A percentile compares a stretch with the other conserved stretches of the same genome.
These are phyloP conservation scores for Diaporthe citriasiana DNA, from an alignment of 2,329 filamentous ascomycete species.

Conservation along the genomic window DNA sequence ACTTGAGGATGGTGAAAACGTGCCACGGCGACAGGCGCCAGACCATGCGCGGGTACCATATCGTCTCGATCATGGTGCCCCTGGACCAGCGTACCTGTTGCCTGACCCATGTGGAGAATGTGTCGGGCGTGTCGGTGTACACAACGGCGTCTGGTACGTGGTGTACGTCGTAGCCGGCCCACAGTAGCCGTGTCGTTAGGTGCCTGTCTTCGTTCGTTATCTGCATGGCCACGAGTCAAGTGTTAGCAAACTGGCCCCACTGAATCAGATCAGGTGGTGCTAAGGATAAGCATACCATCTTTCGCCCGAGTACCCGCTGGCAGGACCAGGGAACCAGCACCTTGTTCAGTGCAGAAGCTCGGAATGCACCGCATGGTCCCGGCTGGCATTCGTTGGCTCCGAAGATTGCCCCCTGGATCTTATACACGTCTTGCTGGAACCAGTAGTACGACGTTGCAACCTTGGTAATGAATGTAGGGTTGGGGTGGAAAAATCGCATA, in stretches of 20 bases:
- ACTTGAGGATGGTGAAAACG: conserved; percentile 29
- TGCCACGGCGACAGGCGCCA: conserved; percentile 25
- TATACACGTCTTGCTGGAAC: conserved; percentile 28
- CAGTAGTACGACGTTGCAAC: conserved; percentile 30
- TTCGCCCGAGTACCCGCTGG: conserved; percentile 5
- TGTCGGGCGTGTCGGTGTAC: conserved; percentile 28
- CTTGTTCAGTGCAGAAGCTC: conserved; percentile 1
- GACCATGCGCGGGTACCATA: conserved; percentile 22
- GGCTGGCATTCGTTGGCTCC: conserved; percentile 32
- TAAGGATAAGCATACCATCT: conserved; percentile 19
- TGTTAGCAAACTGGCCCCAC: neutral
- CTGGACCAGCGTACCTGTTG: conserved; percentile 32
- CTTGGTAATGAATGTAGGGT: conserved; percentile 12
- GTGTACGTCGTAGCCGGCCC: conserved; percentile 23
- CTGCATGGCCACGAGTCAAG: neutral
- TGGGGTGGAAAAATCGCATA: conserved; percentile 28
- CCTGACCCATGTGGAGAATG: conserved; percentile 14
- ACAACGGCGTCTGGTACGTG: conserved; percentile 16
- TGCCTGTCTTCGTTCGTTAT: conserved; percentile 35
- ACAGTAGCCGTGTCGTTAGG: conserved; percentile 13
- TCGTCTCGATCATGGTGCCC: conserved; percentile 30
- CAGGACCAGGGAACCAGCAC: conserved; percentile 24
- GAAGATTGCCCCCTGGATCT: conserved; percentile 13
- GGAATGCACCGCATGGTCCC: conserved; percentile 17
- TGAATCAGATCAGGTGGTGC: too few species aligned